Conservation (phyloP, 768 basidiomycete genomes). For the Naematelia aurantialba region DNA sequence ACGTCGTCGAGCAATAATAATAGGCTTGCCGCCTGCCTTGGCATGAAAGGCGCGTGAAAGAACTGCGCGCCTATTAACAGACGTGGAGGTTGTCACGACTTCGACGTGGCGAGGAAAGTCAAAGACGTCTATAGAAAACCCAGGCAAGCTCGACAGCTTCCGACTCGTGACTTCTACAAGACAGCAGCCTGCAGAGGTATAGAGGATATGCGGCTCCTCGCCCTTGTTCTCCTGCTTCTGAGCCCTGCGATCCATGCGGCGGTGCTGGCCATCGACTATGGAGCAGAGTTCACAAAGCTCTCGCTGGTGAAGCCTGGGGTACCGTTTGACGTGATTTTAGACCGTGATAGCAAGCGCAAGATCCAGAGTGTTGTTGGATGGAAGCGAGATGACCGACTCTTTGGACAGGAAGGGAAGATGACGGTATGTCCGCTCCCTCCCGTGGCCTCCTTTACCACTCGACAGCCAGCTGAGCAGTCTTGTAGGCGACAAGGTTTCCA, state of each 20-base stretch:
- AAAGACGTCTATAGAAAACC: neutral
- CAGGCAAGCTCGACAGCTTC: neutral
- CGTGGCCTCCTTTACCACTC: neutral
- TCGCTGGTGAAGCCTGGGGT: conserved; percentile 89
- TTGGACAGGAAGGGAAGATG: conserved; percentile 83
- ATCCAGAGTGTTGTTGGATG: conserved; percentile 84
- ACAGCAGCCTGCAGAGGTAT: no score
- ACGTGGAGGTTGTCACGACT: neutral
- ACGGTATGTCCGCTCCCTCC: conserved; percentile 56
- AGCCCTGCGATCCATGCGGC: conserved; percentile 51
- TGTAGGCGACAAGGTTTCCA: conserved; percentile 86
- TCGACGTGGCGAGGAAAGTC: neutral
- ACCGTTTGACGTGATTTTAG: conserved; percentile 92
- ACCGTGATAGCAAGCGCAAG: conserved; percentile 96
- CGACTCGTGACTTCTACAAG: no score
- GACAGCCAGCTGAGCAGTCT: no score
- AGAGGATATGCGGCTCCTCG: conserved; percentile 3
- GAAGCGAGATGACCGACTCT: conserved; percentile 80
- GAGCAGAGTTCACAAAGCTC: conserved; percentile 94
- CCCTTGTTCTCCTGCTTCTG: conserved; percentile 24
- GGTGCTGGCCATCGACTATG: conserved; percentile 95
- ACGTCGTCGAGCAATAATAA: neutral
- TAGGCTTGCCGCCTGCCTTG: neutral
- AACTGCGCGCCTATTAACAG: neutral
- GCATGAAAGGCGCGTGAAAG: neutral